phyloP scores from a whole-genome alignment of 495 filamentous ascomycete genomes.

The Aeminium ludgeri region DNA sequence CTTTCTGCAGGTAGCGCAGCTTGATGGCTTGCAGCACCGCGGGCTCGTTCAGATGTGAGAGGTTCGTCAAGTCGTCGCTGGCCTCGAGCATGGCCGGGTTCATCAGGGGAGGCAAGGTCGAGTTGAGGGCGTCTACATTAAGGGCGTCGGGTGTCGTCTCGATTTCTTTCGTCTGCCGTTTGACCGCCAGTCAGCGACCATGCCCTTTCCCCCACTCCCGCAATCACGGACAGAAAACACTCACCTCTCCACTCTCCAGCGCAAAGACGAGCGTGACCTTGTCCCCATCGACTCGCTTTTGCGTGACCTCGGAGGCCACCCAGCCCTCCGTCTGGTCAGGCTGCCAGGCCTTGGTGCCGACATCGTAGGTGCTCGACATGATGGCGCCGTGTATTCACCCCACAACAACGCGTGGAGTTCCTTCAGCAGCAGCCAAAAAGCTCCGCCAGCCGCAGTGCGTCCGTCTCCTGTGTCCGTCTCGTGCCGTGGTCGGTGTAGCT shows the following conservation, averaged over 20 bases:
- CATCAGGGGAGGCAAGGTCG: conserved; percentile 75
- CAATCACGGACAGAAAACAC: background rate
- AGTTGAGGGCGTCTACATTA: conserved; percentile 47
- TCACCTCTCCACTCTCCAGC: conserved; percentile 85
- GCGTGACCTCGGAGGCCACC: conserved; percentile 86
- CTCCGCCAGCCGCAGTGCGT: no score
- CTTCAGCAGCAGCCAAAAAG: no score
- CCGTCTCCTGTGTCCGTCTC: no score
- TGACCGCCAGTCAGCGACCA: conserved; percentile 9
- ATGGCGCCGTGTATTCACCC: conserved; percentile 4
- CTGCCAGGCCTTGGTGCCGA: conserved; percentile 96
- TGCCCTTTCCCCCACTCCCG: conserved; percentile 9
- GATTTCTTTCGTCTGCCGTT: conserved; percentile 51
- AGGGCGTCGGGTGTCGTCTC: conserved; percentile 67
- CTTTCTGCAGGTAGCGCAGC: conserved; percentile 93
- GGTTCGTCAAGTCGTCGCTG: conserved; percentile 91
- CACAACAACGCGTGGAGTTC: no score
- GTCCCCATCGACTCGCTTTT: conserved; percentile 68
- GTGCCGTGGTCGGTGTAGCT: no score
- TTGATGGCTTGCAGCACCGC: conserved; percentile 96
- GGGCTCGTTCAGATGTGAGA: conserved; percentile 96
- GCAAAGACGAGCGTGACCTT: conserved; percentile 74
- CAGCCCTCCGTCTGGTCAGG: conserved; percentile 89
- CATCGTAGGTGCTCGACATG: conserved; percentile 90
- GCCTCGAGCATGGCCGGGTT: conserved; percentile 97